A percentile compares a stretch with the other conserved stretches of the same genome.
Conservation (phyloP, 371 early-diverging fungal species). For the Mortierella sp. region DNA sequence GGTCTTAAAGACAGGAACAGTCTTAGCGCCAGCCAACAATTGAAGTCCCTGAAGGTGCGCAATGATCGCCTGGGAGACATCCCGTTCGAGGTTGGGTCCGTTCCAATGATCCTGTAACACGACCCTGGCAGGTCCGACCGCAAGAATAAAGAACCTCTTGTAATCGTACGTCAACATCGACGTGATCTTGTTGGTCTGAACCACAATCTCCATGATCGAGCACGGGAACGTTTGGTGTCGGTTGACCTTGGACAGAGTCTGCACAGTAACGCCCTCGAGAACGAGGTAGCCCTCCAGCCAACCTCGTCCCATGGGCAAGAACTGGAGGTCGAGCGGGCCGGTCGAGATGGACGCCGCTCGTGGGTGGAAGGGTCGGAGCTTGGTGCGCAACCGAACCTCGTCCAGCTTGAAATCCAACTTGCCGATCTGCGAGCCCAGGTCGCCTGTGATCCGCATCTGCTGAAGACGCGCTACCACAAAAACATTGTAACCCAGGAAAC, state of each 20-base stretch:
- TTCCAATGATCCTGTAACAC: constrained; percentile 56
- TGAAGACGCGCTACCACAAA: constrained; percentile 66
- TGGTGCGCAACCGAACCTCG: constrained; percentile 62
- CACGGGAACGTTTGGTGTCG: constrained; percentile 45
- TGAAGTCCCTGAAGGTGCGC: constrained; percentile 46
- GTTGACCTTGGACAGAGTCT: constrained; percentile 44
- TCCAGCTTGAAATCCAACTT: constrained; percentile 67
- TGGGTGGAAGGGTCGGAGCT: constrained; percentile 63
- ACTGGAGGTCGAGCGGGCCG: constrained; percentile 59
- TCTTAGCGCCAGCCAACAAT: constrained; percentile 49
- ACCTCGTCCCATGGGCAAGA: constrained; percentile 42
- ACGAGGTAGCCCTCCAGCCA: constrained; percentile 54
- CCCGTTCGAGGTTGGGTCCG: constrained; percentile 41
- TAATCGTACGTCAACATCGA: constrained; percentile 56
- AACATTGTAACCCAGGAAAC: constrained; percentile 58
- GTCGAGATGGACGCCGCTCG: constrained; percentile 60
- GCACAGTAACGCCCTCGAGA: constrained; percentile 40
- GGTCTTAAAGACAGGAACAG: constrained; percentile 49
- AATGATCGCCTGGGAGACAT: constrained; percentile 38
- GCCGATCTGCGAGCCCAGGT: constrained; percentile 86
- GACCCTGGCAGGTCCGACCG: constrained; percentile 37
- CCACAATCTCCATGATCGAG: constrained; percentile 43
- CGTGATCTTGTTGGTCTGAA: constrained; percentile 44
- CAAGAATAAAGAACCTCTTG: constrained; percentile 47
- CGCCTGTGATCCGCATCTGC: constrained; percentile 69